phyloP scores from a whole-genome alignment of 2,329 filamentous ascomycete genomes.

The Cladosporium sp. region DNA sequence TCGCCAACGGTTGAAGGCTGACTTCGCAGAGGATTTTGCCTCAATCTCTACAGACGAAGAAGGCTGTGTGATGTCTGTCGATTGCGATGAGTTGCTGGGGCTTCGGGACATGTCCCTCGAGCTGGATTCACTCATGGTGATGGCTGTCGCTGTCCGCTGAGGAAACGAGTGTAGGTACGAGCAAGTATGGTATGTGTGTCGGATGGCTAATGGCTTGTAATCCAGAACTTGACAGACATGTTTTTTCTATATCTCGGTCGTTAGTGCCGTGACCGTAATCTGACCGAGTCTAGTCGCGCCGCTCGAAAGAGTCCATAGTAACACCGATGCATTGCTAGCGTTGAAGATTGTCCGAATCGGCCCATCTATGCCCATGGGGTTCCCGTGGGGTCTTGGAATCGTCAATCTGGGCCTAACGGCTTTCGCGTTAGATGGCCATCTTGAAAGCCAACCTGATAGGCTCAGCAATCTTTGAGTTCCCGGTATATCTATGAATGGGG shows the following conservation, averaged over 20 bases:
- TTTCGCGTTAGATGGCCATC: too few relatives aligned
- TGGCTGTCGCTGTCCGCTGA: neutral
- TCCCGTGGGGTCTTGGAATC: slow-evolving; percentile 4
- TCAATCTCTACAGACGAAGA: slow-evolving; percentile 10
- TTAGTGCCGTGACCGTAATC: slow-evolving; percentile 1
- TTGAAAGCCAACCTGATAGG: too few relatives aligned
- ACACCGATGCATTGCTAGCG: neutral
- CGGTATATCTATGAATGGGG: neutral
- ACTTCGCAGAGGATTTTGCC: neutral
- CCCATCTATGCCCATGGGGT: neutral
- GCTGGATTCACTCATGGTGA: slow-evolving; percentile 15
- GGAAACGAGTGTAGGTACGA: neutral
- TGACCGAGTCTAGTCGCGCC: slow-evolving; percentile 12
- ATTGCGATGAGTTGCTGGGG: slow-evolving; percentile 9
- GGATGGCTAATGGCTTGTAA: neutral
- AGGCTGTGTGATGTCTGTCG: slow-evolving; percentile 9
- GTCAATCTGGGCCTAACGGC: too few relatives aligned
- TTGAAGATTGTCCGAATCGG: neutral
- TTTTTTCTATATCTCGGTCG: neutral
- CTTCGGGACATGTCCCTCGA: slow-evolving; percentile 9
- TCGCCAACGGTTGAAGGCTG: slow-evolving; percentile 19
- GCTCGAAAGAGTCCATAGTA: slow-evolving; percentile 3
- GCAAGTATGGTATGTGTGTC: neutral
- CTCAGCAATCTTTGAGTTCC: too few relatives aligned
- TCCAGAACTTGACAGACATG: neutral